A percentile compares a stretch with the other conserved stretches of the same genome.
Evolutionary conservation across 2,329 filamentous ascomycete species (phyloP).

Genomic region (Trichoderma hamatum): DNA sequence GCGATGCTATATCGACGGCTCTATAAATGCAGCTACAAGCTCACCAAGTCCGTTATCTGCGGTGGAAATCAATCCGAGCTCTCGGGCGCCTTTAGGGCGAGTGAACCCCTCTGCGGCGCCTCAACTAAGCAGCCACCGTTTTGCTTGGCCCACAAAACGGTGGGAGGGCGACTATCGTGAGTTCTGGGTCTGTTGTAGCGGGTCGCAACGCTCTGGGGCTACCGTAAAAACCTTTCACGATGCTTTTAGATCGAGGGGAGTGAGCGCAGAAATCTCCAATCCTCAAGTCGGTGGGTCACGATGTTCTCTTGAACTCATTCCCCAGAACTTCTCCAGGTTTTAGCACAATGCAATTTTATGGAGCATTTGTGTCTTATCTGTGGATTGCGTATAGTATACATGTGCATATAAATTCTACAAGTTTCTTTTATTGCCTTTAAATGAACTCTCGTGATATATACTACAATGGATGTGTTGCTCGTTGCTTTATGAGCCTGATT

Average conservation of each 20-base stretch:
- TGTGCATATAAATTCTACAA: background rate
- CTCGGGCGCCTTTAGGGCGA: slow-evolving; percentile 19
- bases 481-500: background rate
- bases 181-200: background rate
- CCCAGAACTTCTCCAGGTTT: slow-evolving; percentile 37
- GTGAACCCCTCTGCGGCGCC: slow-evolving; percentile 8
- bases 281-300: slow-evolving; percentile 13
- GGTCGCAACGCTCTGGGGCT: slow-evolving; percentile 3
- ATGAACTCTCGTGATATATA: background rate
- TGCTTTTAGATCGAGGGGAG: slow-evolving; percentile 19
- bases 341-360: slow-evolving; percentile 12
- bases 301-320: slow-evolving; percentile 40
- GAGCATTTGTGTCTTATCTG: background rate
- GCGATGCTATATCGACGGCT: background rate
- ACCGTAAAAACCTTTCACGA: slow-evolving; percentile 28
- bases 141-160: slow-evolving; percentile 17
- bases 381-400: background rate
- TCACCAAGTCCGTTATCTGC: background rate
- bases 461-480: background rate
- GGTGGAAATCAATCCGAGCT: slow-evolving; percentile 16
- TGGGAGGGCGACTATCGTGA: slow-evolving; percentile 12
- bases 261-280: slow-evolving; percentile 6
- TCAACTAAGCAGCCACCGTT: slow-evolving; percentile 7
- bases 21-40: slow-evolving; percentile 6
- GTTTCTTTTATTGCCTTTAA: background rate